Percentiles rank a stretch among this genome's conserved stretches.
These are phyloP conservation scores for Deinandra increscens DNA, from an alignment of 129 eudicot genomes.

Conservation along the genomic window DNA sequence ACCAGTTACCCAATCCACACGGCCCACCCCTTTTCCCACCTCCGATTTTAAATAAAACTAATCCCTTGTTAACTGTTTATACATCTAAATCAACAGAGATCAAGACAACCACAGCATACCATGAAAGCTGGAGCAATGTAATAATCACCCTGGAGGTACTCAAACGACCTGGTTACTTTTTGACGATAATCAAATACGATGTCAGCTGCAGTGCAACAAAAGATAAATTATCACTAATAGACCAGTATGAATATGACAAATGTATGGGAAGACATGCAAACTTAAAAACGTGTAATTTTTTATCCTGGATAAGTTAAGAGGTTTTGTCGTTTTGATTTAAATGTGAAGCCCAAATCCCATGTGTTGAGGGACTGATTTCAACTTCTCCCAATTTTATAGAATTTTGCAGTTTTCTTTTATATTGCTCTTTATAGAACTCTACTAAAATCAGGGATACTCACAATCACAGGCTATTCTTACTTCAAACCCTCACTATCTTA, in stretches of 20 bases:
- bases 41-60: neutral
- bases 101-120: slow-evolving; percentile 43
- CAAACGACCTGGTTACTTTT: slow-evolving; percentile 86
- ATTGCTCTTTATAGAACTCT: neutral
- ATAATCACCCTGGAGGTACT: slow-evolving; percentile 95
- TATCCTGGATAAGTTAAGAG: neutral
- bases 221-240: neutral
- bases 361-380: neutral
- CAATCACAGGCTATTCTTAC: neutral
- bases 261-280: neutral
- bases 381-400: neutral
- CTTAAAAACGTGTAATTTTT: neutral
- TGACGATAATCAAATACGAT: slow-evolving; percentile 98
- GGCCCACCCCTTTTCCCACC: neutral
- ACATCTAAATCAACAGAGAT: neutral
- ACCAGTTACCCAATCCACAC: neutral
- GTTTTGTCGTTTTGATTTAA: neutral
- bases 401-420: neutral
- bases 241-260: neutral
- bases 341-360: neutral
- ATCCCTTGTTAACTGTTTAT: neutral
- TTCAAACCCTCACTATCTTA: neutral
- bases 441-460: neutral
- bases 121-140: slow-evolving; percentile 91
- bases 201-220: slow-evolving; percentile 65